Percentiles rank a stretch among this genome's conserved stretches.
Evolutionary conservation across 2,329 filamentous ascomycete species (phyloP).

Genomic region (Ophiostoma himal-ulmi): DNA sequence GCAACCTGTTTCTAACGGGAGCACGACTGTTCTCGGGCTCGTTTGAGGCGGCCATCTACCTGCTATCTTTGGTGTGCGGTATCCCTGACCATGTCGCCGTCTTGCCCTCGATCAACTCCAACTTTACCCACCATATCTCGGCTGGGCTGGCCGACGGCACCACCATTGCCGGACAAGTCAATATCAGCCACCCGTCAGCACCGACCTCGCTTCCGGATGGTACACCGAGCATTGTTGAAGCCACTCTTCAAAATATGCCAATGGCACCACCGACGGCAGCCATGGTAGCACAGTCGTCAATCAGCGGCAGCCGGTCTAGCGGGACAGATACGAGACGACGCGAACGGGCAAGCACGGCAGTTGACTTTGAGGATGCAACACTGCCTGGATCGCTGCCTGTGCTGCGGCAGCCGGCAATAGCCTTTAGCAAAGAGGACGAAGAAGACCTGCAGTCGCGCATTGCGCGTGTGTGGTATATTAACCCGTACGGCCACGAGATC

Average conservation of each 20-base stretch:
- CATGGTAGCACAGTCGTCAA: neutral
- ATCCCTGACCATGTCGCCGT: conserved; percentile 72
- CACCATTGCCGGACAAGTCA: conserved; percentile 83
- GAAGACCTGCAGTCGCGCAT: conserved; percentile 74
- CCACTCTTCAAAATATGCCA: neutral
- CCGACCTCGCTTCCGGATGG: conserved; percentile 48
- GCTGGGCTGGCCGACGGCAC: conserved; percentile 71
- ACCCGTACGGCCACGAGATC: conserved; percentile 96
- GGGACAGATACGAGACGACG: conserved; percentile 22
- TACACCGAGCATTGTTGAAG: conserved; percentile 12
- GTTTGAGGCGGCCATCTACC: conserved; percentile 87
- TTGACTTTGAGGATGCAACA: conserved; percentile 75
- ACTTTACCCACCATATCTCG: conserved; percentile 91
- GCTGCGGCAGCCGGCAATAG: conserved; percentile 72
- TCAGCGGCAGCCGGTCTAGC: neutral
- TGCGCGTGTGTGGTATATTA: conserved; percentile 89
- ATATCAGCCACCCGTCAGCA: conserved; percentile 76
- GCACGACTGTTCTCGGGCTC: conserved; percentile 86
- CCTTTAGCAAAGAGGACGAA: conserved; percentile 70
- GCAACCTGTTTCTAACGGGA: conserved; percentile 76
- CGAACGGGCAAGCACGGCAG: conserved; percentile 41
- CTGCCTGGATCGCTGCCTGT: conserved; percentile 74
- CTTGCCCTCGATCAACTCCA: conserved; percentile 86
- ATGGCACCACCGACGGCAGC: neutral
- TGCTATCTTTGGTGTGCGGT: conserved; percentile 80